These are phyloP conservation scores for Pelargonium nanum DNA, from an alignment of 345 rosid species.

Conservation along the genomic window DNA sequence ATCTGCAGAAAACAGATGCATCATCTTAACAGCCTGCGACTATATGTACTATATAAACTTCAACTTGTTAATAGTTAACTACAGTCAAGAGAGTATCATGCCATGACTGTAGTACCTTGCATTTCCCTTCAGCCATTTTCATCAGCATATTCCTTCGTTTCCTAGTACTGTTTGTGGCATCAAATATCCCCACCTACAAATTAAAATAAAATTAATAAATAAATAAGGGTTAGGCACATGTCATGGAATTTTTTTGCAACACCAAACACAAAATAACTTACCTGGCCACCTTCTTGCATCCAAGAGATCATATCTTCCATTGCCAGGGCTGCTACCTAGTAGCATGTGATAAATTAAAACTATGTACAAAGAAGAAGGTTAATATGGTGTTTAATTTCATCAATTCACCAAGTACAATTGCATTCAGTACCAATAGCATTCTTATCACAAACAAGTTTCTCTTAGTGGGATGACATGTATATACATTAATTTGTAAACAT, in stretches of 20 bases:
- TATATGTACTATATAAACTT: not conserved
- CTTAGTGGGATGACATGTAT: not conserved
- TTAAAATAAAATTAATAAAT: conserved; percentile 16
- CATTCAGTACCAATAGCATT: not conserved
- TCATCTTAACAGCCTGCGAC: not conserved
- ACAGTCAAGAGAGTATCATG: not conserved
- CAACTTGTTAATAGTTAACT: not conserved
- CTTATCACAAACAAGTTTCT: not conserved
- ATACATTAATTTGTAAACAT: not conserved
- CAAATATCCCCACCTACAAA: conserved; percentile 93
- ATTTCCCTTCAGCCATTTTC: conserved; percentile 99
- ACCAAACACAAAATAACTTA: conserved; percentile 24
- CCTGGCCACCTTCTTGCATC: conserved; percentile 99
- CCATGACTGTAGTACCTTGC: conserved; percentile 57
- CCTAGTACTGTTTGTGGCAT: conserved; percentile 90
- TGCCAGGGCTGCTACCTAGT: conserved; percentile 99
- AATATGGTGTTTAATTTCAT: conserved; percentile 5
- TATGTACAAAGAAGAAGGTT: conserved; percentile 55
- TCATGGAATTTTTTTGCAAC: no score
- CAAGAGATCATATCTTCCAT: conserved; percentile 99
- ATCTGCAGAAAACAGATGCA: conserved; percentile 32
- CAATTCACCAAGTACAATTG: not conserved
- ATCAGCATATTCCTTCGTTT: conserved; percentile 88
- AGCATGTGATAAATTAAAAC: conserved; percentile 70
- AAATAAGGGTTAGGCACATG: conserved; percentile 10